Evolutionary conservation across 495 filamentous ascomycete species (phyloP), one percentile per base, ranked within the genome.

Genomic region (Apodospora peruviana): DNA sequence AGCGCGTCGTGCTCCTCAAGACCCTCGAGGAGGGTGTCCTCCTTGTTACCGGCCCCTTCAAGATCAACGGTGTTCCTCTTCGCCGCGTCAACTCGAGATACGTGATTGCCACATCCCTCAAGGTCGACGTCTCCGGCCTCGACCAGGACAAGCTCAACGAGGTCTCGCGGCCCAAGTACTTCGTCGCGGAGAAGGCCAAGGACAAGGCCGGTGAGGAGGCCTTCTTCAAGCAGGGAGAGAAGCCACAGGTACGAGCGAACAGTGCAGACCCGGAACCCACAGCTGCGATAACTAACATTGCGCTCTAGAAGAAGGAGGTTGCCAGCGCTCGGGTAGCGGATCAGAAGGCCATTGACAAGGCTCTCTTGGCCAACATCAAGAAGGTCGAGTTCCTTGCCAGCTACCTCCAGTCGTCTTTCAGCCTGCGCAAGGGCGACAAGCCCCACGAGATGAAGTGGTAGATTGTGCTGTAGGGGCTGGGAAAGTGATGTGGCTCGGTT

Each of bases 1-100:
- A 96, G 88, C 94, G 94, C 69, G 94, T 99, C 65, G 78, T 99
- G 67, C 90, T 96, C 72, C 87, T 99, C 71, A 97, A 96, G 82
- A 79, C 84, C 76, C 90, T 99, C 67, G 75, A 85, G 64, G 87
- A 96, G 78, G 94, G 94, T 74, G 87, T 96, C 55, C 90, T 99
- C 67, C 89, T 99, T 65, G 87, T 99, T 58, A 99, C 94, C 65
- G 94, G 94, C 59, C 94, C 94, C 66, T 99, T 96, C 86, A 97
- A 95, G 85, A 85, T 97, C 79, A 99, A 99, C 78, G 94, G 94
- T 74, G 94, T 99, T 53, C 94, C 94, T 53, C 86, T 99, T 64
- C 85, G 94, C 71, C 83, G 94, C 73, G 93, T 99, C 65, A 99
- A 99, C 78, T 76, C 91, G 61, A 85, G 94, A 80, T 99, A 97